These are phyloP conservation scores for Fraxinus paxiana DNA, from an alignment of 305 asterid genomes.

Conservation along the genomic window DNA sequence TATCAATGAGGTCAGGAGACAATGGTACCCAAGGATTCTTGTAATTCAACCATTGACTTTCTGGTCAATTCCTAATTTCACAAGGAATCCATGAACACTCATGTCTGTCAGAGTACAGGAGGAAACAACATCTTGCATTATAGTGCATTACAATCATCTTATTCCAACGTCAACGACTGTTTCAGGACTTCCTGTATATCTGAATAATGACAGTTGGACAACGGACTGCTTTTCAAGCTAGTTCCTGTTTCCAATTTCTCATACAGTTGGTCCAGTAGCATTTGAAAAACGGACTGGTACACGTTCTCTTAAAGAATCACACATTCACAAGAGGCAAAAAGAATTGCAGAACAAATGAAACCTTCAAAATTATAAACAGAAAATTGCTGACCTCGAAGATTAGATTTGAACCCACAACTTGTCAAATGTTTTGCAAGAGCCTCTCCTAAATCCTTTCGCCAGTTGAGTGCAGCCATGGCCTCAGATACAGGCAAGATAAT, in stretches of 20 bases:
- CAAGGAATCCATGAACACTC: conserved; percentile 1
- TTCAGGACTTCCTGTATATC: conserved; percentile 14
- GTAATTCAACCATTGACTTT: conserved; percentile 25
- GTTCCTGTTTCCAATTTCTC: not conserved
- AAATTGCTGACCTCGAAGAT: conserved; percentile 60
- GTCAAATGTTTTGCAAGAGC: conserved; percentile 94
- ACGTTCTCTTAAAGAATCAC: not conserved
- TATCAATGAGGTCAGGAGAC: conserved; percentile 24
- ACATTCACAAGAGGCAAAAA: conserved; percentile 22
- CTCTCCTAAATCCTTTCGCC: conserved; percentile 84
- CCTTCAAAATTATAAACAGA: conserved; percentile 16
- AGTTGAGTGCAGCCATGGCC: conserved; percentile 65
- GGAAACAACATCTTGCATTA: conserved; percentile 18
- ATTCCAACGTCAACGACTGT: conserved; percentile 14
- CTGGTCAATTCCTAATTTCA: not conserved
- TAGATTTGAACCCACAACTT: conserved; percentile 77
- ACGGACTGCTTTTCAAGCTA: not conserved
- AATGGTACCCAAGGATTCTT: conserved; percentile 37
- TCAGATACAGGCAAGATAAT: conserved; percentile 83
- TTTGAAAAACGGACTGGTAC: not conserved
- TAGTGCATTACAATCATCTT: conserved; percentile 15
- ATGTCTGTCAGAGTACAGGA: conserved; percentile 9
- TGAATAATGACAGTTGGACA: not conserved
- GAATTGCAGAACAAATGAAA: conserved; percentile 16
- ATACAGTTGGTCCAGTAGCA: conserved; percentile 6